A percentile compares a stretch with the other conserved stretches of the same genome.
Evolutionary conservation across 306 rosid species (phyloP).

Genomic region (Lithocarpus polystachyus): DNA sequence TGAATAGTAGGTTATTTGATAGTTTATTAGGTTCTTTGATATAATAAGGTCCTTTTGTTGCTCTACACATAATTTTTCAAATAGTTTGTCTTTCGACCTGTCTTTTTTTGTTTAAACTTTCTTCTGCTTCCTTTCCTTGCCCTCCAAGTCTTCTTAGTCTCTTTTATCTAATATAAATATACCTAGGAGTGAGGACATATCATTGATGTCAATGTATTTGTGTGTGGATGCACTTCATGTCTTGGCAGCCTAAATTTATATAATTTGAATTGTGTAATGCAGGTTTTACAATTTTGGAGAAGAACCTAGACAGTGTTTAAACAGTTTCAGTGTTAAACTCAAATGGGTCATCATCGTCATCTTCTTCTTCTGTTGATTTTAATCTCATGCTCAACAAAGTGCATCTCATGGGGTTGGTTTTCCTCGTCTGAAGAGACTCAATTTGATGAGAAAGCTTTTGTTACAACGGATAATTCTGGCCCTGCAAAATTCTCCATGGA

Average conservation of each 20-base stretch:
- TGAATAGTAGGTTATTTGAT: too few species aligned
- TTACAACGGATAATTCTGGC: conserved; percentile 1
- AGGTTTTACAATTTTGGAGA: conserved; percentile 13
- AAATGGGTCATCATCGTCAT: conserved; percentile 28
- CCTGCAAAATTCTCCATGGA: conserved; percentile 62
- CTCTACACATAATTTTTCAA: neutral
- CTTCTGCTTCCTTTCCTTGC: conserved; percentile 23
- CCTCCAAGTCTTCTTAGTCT: conserved; percentile 26
- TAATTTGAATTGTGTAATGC: neutral
- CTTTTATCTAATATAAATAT: too few species aligned
- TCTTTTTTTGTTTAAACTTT: neutral
- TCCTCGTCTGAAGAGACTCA: conserved; percentile 36
- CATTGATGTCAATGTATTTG: neutral
- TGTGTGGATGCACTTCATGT: neutral
- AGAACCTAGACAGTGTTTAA: neutral
- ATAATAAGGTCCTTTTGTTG: neutral
- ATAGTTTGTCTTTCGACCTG: neutral
- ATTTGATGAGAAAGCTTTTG: conserved; percentile 19
- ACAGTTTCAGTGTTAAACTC: conserved; percentile 3
- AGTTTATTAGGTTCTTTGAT: too few species aligned
- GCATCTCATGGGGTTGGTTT: conserved; percentile 72
- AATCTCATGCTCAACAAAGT: conserved; percentile 11
- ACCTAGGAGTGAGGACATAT: neutral
- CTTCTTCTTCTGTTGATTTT: conserved; percentile 18
- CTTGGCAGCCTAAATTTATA: neutral